A percentile compares a stretch with the other conserved stretches of the same genome.
These are phyloP conservation scores for Sicyos edulis DNA, from an alignment of 306 rosid genomes.

Conservation along the genomic window DNA sequence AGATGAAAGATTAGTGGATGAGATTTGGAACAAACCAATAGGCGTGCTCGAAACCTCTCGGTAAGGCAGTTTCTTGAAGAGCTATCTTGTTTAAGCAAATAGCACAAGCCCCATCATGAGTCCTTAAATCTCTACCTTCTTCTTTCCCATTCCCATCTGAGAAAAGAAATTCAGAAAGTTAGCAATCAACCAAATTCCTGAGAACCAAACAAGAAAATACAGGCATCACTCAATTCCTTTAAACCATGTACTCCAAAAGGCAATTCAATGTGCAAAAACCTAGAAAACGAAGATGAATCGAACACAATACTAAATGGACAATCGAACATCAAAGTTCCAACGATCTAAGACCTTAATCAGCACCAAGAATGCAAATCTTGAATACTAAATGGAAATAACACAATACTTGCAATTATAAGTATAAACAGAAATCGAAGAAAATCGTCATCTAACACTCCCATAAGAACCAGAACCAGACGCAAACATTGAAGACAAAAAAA, in stretches of 20 bases:
- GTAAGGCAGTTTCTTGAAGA: conserved; percentile 73
- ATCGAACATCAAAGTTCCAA: background rate
- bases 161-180: conserved; percentile 18
- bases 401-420: background rate
- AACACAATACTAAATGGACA: too few species aligned
- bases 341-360: background rate
- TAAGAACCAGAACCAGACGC: too few species aligned
- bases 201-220: background rate
- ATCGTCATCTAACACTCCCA: too few species aligned
- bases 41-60: conserved; percentile 96
- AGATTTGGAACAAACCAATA: conserved; percentile 60
- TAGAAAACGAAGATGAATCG: too few species aligned
- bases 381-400: background rate
- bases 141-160: conserved; percentile 39
- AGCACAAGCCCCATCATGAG: conserved; percentile 62
- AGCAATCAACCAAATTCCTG: background rate
- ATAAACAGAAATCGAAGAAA: too few species aligned
- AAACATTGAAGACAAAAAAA: too few species aligned
- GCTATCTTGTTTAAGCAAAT: conserved; percentile 63
- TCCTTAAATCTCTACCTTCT: conserved; percentile 29
- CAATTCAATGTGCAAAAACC: too few species aligned
- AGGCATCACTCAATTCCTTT: background rate
- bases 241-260: background rate
- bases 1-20: conserved; percentile 23
- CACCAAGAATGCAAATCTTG: background rate